Conservation (phyloP, 169 alveolate genomes). For the Plasmodium inui region DNA sequence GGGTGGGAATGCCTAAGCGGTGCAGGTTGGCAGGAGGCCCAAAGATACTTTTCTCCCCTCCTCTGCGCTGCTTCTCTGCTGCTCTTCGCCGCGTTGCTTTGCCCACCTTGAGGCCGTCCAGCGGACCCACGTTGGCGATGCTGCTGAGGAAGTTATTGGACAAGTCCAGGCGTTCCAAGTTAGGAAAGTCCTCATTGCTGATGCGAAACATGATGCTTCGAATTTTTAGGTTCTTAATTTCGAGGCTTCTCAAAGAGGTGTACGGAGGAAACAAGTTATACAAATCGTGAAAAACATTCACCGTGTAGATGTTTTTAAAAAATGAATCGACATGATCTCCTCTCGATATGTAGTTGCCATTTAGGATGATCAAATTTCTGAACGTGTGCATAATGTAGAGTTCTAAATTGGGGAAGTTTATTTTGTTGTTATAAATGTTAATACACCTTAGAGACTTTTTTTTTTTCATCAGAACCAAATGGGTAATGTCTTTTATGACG, state of each 20-base stretch:
- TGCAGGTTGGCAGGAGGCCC: not conserved
- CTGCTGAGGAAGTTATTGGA: conserved; percentile 48
- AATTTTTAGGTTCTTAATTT: conserved; percentile 52
- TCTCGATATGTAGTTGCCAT: conserved; percentile 24
- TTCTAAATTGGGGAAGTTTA: conserved; percentile 34
- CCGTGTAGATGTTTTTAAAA: conserved; percentile 54
- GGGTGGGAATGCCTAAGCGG: not conserved
- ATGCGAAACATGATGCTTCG: conserved; percentile 42
- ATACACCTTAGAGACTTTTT: conserved; percentile 15
- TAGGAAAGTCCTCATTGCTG: conserved; percentile 37
- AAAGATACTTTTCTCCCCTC: not conserved
- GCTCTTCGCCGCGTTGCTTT: not conserved
- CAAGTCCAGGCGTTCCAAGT: conserved; percentile 4
- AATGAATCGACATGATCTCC: conserved; percentile 4
- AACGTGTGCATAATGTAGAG: conserved; percentile 42
- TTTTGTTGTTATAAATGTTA: conserved; percentile 52
- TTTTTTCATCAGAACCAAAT: conserved; percentile 17
- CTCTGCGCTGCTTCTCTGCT: no score
- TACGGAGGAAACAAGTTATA: conserved; percentile 61
- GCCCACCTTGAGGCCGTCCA: conserved; percentile 41
- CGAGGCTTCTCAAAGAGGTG: conserved; percentile 30
- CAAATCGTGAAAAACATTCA: conserved; percentile 47
- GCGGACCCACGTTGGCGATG: conserved; percentile 43
- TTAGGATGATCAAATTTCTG: conserved; percentile 38
- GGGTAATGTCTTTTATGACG: conserved; percentile 45